Base-by-base conservation (phyloP, 768 basidiomycete species). In the Phaeolepiota aurea region DNA sequence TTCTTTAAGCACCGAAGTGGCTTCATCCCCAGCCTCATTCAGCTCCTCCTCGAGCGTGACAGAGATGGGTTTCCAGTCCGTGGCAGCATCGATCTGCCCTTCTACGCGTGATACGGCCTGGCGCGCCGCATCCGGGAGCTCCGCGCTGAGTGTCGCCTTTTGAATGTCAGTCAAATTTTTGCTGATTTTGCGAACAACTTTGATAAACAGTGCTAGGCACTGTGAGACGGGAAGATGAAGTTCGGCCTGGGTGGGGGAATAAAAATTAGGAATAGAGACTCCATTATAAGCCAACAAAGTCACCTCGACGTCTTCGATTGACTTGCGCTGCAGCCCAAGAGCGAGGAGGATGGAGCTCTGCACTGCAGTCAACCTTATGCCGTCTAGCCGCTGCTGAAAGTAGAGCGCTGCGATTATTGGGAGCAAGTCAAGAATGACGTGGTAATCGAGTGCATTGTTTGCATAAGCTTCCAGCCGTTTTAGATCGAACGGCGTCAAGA, bases 391-490 rank as follows among this genome's bases (percentile, higher is more conserved):
- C 49, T 69, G 74, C 51, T 89, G 79, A 58, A 98, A 99, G 64
- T 84, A 94, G 11, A 97, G 68, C n/a, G 72, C 63, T 2, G 90
- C 79, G 25, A 91, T 63, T 1, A 68, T 74, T 0, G 96, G 94
- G 12, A 99, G 71, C 18, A 98, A 70, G 58, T 99, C 96, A 30
- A 98, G 71, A 42, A 98, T 77, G 50, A 94, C 90, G 55, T 98
- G 96, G 53, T 94, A 97, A 60, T 98, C 96, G 31, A 98, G 72
- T 78, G 86, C 82, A 55, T 91, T 91, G 58, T 96, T 92, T 1
- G 91, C 86, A 48, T 99, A 99, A 3, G 94, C 87, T 51, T 93
- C 87, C 11, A 99, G 73, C 1, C 96, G 83, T 59, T 98, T 97
- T 51, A 98, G 72, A 59, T 98, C 96, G 57, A 94, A 98, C 0